A percentile compares a stretch with the other conserved stretches of the same genome.
Evolutionary conservation across 768 basidiomycete genomes (phyloP).

Genomic region (Naganishia onofrii): DNA sequence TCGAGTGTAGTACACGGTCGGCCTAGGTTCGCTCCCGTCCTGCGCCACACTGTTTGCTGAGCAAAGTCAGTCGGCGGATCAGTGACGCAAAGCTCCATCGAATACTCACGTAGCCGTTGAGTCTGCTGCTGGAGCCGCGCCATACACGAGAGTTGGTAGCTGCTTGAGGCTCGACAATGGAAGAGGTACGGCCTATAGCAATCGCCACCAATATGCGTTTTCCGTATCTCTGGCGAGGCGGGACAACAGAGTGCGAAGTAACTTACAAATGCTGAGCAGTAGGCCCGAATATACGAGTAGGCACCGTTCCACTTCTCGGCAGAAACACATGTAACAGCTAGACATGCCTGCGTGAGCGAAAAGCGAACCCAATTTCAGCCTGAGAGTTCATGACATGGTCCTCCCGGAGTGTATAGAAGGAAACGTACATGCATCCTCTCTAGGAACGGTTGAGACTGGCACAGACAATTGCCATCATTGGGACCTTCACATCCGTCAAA

Average conservation of each 20-base stretch:
- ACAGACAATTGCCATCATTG: background rate
- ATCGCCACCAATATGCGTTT: background rate
- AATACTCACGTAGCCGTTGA: background rate
- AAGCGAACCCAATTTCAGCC: background rate
- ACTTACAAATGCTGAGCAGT: slow-evolving; percentile 12
- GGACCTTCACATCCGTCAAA: background rate
- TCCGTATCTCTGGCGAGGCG: background rate
- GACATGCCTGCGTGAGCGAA: background rate
- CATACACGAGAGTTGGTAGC: background rate
- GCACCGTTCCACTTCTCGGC: slow-evolving; percentile 2
- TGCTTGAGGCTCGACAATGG: background rate
- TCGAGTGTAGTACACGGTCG: slow-evolving; percentile 7
- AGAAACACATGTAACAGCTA: background rate
- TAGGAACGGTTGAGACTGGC: background rate
- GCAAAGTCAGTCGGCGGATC: background rate
- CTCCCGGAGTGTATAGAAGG: background rate
- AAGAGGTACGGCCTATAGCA: background rate
- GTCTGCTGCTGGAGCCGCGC: background rate
- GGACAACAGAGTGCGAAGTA: too few species aligned
- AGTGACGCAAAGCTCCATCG: background rate
- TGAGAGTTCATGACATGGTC: background rate
- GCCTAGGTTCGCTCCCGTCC: background rate
- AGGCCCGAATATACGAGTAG: background rate
- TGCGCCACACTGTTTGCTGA: background rate
- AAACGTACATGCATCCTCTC: background rate